Base-by-base conservation (phyloP, 2,329 filamentous ascomycete species). In the Neurospora crassa region DNA sequence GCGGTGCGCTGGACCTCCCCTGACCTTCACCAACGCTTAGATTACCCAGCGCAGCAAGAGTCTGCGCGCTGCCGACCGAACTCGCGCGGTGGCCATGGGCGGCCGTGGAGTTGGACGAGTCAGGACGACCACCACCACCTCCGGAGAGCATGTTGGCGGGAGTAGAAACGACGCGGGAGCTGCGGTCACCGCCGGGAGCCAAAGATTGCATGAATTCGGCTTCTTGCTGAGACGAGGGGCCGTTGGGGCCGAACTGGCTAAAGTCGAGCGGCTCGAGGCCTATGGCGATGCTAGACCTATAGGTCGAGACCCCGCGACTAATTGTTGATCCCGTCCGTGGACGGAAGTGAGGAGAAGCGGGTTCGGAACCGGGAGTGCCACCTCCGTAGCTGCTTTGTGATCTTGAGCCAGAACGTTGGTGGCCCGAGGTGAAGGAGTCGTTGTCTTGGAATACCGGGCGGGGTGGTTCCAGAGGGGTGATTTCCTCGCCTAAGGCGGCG, bases 271-370 rank as follows among this genome's bases (percentile, higher is more conserved):
- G 80, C 72, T 81, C 80, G 41, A 81, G 75, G 18, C 77, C 77
- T 68, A 79, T 78, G 41, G 76, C 78, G 14, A 81, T 78, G 72
- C 79, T 81, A 18, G 79, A 77, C 20, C 79, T 78, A 69, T 79
- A 77, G 20, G 76, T 74, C n/a, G 76, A 75, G 45, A 70, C 74
- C 0, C 75, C 73, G 37, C 73, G 70, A 10, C 71, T 72, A n/a
- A 69, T 71, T 5, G 73, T 75, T 2, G 77, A 78, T 16, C 71
- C 73, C 70, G 67, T 75, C 43, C 74, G 73, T 0, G 74, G 73
- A 42, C 73, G 69, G 40, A 74, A 70, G 41, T 70, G 71, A 3
- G 73, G 74, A 0, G 74, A 75, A 63, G 40, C 59, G 40, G 72
- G 59, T 8, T 73, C 67, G 5, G 72, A 69, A 24, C 68, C 70